Conservation (phyloP, 345 rosid species). For the Adansonia digitata region DNA sequence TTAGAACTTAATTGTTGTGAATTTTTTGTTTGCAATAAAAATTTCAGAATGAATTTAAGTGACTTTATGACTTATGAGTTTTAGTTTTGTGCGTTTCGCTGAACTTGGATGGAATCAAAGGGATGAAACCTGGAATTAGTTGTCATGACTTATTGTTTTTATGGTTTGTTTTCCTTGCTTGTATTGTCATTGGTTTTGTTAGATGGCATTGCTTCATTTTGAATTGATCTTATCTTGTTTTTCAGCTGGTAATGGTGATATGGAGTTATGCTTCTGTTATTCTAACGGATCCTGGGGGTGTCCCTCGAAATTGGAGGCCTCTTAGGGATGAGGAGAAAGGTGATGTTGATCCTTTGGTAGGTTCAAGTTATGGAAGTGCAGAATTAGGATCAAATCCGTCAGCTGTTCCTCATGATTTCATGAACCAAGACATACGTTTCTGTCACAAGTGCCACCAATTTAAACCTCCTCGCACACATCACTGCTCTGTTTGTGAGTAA, state of each 20-base stretch:
- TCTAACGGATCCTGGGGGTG: slow-evolving; percentile 78
- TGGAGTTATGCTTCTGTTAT: slow-evolving; percentile 80
- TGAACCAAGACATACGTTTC: slow-evolving; percentile 36
- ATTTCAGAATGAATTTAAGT: not conserved
- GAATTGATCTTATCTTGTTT: slow-evolving; percentile 4
- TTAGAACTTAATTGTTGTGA: not conserved
- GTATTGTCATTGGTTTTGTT: not conserved
- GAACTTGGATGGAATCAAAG: not conserved
- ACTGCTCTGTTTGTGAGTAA: slow-evolving; percentile 78
- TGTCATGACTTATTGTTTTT: not conserved
- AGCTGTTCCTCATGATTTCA: slow-evolving; percentile 24
- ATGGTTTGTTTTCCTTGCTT: not conserved
- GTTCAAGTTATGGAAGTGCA: slow-evolving; percentile 14
- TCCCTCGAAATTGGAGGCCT: slow-evolving; percentile 66
- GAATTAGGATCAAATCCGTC: slow-evolving; percentile 20
- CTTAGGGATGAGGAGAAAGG: slow-evolving; percentile 56
- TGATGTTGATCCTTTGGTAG: slow-evolving; percentile 30
- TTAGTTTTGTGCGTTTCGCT: not conserved
- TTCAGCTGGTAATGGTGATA: slow-evolving; percentile 64
- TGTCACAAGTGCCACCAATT: slow-evolving; percentile 67
- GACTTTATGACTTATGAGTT: not conserved
- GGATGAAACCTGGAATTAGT: not conserved
- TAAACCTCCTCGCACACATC: slow-evolving; percentile 76
- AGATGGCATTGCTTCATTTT: not conserved
- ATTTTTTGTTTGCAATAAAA: not conserved